These are phyloP conservation scores for Pyricularia sp. DNA, from an alignment of 2,329 filamentous ascomycete species.

Conservation along the genomic window DNA sequence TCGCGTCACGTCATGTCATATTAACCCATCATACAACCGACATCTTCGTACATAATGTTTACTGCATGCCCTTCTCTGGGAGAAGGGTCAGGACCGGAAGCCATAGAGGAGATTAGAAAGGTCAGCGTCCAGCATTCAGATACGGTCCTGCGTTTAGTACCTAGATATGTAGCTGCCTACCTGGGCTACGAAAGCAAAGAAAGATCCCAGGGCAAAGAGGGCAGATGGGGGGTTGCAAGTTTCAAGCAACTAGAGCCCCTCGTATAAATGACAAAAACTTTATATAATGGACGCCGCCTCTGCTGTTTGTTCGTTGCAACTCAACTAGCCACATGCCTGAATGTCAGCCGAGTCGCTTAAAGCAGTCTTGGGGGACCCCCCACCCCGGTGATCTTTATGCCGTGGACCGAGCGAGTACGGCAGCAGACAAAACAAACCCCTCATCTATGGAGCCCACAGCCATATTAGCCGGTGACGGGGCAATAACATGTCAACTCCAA, in stretches of 20 bases:
- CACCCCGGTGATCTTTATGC: not conserved
- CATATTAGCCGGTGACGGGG: not conserved
- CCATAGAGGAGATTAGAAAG: not conserved
- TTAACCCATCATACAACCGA: not conserved
- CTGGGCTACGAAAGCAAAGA: not conserved
- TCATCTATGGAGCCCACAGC: not conserved
- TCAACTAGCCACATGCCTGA: not conserved
- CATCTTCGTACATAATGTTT: constrained; percentile 4
- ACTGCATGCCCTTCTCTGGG: constrained; percentile 1
- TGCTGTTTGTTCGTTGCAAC: not conserved
- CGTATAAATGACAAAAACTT: not conserved
- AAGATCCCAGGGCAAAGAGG: not conserved
- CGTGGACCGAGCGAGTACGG: not conserved
- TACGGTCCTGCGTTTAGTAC: not conserved
- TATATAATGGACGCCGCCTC: not conserved
- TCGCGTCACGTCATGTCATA: not conserved
- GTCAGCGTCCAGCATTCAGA: not conserved
- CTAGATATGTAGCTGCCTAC: not conserved
- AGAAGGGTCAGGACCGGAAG: not conserved
- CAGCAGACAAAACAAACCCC: not conserved
- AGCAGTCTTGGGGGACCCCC: not conserved
- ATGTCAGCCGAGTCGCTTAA: not conserved
- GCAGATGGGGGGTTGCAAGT: not conserved
- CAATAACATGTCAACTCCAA: not conserved
- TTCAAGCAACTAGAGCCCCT: not conserved